Evolutionary conservation across 176 grass and related monocot species (phyloP).

Genomic region (Oryza punctata): DNA sequence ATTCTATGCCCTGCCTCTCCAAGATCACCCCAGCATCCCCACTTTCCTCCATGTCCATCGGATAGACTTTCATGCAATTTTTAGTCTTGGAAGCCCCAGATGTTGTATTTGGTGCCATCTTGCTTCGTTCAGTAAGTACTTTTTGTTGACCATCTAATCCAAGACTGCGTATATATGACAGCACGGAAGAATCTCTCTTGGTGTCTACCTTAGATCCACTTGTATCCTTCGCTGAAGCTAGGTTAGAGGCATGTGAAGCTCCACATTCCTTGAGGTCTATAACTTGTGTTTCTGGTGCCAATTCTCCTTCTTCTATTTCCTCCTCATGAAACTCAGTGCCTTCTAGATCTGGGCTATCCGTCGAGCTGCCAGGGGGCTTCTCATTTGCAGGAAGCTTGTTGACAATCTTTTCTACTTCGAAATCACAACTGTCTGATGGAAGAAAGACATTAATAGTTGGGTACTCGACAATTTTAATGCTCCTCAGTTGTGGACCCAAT

Average conservation of each 20-base stretch:
- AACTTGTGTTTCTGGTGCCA: slow-evolving; percentile 58
- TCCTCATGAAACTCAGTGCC: slow-evolving; percentile 71
- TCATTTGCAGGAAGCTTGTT: slow-evolving; percentile 35
- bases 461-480: slow-evolving; percentile 63
- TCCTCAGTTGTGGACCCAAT: slow-evolving; percentile 60
- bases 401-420: slow-evolving; percentile 54
- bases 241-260: slow-evolving; percentile 23
- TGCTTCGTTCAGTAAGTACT: slow-evolving; percentile 11
- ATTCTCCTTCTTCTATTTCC: slow-evolving; percentile 90
- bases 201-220: slow-evolving; percentile 1
- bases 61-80: slow-evolving; percentile 10
- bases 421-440: slow-evolving; percentile 67
- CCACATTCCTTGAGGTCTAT: slow-evolving; percentile 59
- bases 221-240: slow-evolving; percentile 18
- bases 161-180: neutral
- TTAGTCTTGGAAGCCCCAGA: neutral
- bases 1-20: neutral
- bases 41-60: neutral
- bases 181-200: slow-evolving; percentile 9
- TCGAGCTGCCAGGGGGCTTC: slow-evolving; percentile 8
- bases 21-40: slow-evolving; percentile 9
- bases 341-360: slow-evolving; percentile 32
- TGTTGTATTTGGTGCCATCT: slow-evolving; percentile 8
- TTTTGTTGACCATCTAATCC: slow-evolving; percentile 17
- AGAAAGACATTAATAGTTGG: slow-evolving; percentile 86